These are phyloP conservation scores for Plasmodium gallinaceum DNA, from an alignment of 169 alveolate genomes.

Conservation along the genomic window DNA sequence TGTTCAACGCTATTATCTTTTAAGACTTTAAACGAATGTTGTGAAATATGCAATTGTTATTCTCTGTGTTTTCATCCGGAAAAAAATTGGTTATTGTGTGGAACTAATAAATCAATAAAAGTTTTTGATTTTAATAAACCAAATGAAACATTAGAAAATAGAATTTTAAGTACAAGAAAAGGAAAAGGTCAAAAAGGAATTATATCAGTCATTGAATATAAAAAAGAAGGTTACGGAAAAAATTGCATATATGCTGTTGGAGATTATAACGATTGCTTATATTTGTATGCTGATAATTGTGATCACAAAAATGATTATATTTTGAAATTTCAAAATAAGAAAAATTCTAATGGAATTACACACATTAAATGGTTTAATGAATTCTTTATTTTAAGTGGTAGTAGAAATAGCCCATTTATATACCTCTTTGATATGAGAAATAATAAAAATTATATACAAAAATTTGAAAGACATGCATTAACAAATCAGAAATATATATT, in stretches of 20 bases:
- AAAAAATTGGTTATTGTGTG: conserved; percentile 68
- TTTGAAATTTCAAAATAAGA: conserved; percentile 27
- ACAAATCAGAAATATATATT: conserved; percentile 67
- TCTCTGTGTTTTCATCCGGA: conserved; percentile 70
- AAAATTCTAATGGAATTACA: conserved; percentile 61
- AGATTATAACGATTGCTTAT: conserved; percentile 59
- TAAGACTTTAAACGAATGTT: conserved; percentile 21
- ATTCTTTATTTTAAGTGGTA: conserved; percentile 61
- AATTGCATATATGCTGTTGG: conserved; percentile 54
- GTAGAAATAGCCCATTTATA: conserved; percentile 40
- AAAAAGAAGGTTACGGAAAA: conserved; percentile 56
- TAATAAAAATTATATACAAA: conserved; percentile 34
- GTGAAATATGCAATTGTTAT: conserved; percentile 46
- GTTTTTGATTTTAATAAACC: conserved; percentile 55
- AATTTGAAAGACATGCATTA: conserved; percentile 46
- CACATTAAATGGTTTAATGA: conserved; percentile 51
- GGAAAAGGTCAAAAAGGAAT: conserved; percentile 74
- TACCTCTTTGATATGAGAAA: conserved; percentile 50
- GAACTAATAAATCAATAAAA: conserved; percentile 49
- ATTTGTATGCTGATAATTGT: conserved; percentile 65
- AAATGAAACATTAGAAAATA: conserved; percentile 48
- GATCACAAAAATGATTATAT: conserved; percentile 66
- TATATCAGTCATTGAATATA: conserved; percentile 53
- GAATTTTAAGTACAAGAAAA: conserved; percentile 64
- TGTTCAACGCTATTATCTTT: conserved; percentile 42